Evolutionary conservation across 139 green algal genomes (phyloP).

Genomic region (Chlamydomonas sphaeroides): DNA sequence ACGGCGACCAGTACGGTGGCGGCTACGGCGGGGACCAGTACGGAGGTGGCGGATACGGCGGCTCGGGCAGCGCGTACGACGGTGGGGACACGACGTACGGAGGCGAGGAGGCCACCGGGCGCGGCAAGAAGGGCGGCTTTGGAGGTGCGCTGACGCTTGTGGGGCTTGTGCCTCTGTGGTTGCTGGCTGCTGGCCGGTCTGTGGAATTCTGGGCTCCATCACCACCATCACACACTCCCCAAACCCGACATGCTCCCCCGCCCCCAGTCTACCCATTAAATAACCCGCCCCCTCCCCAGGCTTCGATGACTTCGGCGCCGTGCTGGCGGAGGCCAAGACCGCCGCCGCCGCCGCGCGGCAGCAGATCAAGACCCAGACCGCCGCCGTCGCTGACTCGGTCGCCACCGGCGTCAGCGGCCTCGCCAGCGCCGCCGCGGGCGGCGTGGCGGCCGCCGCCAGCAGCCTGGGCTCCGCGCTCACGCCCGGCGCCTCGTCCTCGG

Average conservation of each 20-base stretch:
- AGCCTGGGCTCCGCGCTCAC: too few species aligned
- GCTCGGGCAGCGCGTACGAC: constrained; percentile 18
- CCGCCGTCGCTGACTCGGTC: too few species aligned
- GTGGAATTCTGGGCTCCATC: too few species aligned
- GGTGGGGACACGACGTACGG: neutral
- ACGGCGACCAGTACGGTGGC: constrained; percentile 19
- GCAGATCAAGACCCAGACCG: neutral
- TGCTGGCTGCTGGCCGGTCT: too few species aligned
- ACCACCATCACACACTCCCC: too few species aligned
- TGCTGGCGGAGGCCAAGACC: constrained; percentile 29
- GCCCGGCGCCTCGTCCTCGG: too few species aligned
- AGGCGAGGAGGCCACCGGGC: neutral
- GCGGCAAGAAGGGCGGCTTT: constrained; percentile 22
- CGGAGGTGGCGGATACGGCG: constrained; percentile 7
- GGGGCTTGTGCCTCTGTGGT: too few species aligned
- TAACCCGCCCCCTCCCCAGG: neutral
- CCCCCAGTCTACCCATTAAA: too few species aligned
- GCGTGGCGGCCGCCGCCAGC: too few species aligned
- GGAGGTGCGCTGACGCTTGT: constrained; percentile 25
- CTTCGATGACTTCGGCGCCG: constrained; percentile 45
- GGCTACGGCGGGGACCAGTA: neutral
- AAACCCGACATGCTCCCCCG: too few species aligned
- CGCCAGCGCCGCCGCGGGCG: too few species aligned
- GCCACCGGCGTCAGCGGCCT: too few species aligned
- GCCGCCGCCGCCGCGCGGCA: neutral